Base-by-base conservation (phyloP, 257 asterid genomes). In the Perilla frutescens region DNA sequence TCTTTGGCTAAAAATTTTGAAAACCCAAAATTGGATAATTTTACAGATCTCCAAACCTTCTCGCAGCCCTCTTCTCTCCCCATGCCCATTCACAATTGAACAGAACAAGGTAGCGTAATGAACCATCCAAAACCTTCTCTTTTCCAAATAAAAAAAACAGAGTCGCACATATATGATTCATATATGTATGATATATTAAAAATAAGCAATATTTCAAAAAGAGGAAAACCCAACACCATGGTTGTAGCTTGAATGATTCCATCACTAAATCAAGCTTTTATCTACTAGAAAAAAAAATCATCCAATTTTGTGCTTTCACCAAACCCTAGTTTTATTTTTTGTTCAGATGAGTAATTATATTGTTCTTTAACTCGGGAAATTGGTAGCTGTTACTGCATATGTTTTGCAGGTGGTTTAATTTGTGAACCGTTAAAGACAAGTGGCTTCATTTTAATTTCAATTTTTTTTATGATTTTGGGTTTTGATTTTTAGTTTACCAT, bases 211-310 rank as follows among this genome's bases (percentile, higher is more conserved):
- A 70, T 31, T 70, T 49, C 62, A 43, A 4, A 58, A 71, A 43
- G 63, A 8, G 66, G 56, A 59, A 61, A 77, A 13, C 68, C 77
- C 77, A 53, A 49, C 57, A 66, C 2, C 1, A 62, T 31, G 40
- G 56, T 26, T 65, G 74, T 45, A 73, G 62, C 57, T 54, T 40
- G 76, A 71, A 45, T 59, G 48, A 62, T 72, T 73, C 71, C 75
- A 50, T 66, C 74, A 58, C 37, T 58, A n/a, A 56, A 70, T 73
- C 76, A 39, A 73, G 73, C 77, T 72, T 71, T 55, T 37, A 6
- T 62, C 68, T 20, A 44, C 68, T 51, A 14, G 60, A 59, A 66
- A 76, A n/a, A n/a, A n/a, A n/a, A n/a, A n/a, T 31, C 32, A 11
- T 64, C 80, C 13, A 57, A 59, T 44, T 66, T 44, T 53, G 32